These are phyloP conservation scores for Incumbomyces lentus DNA, from an alignment of 2,329 filamentous ascomycete species.

Conservation along the genomic window DNA sequence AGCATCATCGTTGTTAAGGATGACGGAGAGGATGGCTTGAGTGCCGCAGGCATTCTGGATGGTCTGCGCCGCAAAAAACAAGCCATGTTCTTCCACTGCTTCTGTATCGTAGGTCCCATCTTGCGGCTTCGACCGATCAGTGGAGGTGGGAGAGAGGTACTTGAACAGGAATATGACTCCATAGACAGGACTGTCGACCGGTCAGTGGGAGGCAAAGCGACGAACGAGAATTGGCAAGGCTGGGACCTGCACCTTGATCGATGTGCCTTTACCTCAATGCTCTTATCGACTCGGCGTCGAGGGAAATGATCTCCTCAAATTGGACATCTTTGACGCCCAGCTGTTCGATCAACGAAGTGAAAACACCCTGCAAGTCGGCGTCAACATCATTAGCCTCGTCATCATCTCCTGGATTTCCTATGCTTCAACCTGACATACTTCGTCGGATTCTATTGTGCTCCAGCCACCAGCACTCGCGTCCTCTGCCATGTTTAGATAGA, in stretches of 20 bases:
- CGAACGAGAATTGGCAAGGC: neutral
- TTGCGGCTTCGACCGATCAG: slow-evolving; percentile 55
- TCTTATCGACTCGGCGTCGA: slow-evolving; percentile 57
- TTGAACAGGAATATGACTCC: slow-evolving; percentile 99
- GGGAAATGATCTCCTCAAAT: slow-evolving; percentile 88
- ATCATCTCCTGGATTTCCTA: neutral
- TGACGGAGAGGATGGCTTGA: slow-evolving; percentile 81
- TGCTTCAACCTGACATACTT: slow-evolving; percentile 48
- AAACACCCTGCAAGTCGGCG: slow-evolving; percentile 59
- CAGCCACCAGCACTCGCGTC: slow-evolving; percentile 50
- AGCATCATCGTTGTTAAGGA: slow-evolving; percentile 66
- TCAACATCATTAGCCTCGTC: neutral
- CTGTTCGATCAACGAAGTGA: slow-evolving; percentile 87
- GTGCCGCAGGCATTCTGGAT: slow-evolving; percentile 98
- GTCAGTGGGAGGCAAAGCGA: slow-evolving; percentile 1
- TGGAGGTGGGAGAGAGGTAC: slow-evolving; percentile 51
- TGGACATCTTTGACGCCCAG: slow-evolving; percentile 89
- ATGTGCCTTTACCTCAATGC: slow-evolving; percentile 30
- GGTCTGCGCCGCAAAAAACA: slow-evolving; percentile 89
- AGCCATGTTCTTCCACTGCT: slow-evolving; percentile 50
- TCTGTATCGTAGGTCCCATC: slow-evolving; percentile 73
- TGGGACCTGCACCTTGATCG: slow-evolving; percentile 7
- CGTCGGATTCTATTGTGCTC: slow-evolving; percentile 97
- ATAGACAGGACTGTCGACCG: slow-evolving; percentile 57
- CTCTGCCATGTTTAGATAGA: slow-evolving; percentile 48